These are phyloP conservation scores for Bipolaris cookei DNA, from an alignment of 2,329 filamentous ascomycete genomes.

Conservation along the genomic window DNA sequence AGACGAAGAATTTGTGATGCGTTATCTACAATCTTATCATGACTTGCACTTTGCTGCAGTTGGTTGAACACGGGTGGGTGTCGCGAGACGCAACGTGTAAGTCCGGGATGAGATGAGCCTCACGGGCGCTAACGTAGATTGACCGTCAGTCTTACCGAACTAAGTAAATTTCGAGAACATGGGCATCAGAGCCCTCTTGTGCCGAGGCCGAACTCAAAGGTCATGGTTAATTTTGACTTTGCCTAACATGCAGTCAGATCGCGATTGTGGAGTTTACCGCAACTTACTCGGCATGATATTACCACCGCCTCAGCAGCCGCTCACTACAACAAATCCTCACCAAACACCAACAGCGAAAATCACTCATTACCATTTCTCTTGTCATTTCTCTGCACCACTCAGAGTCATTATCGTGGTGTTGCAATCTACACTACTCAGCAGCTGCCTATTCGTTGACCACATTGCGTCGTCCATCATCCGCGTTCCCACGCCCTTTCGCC, in stretches of 20 bases:
- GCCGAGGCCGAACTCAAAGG: not conserved
- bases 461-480: slow-evolving; percentile 35
- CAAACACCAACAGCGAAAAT: not conserved
- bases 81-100: slow-evolving; percentile 40
- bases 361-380: slow-evolving; percentile 32
- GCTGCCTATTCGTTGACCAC: slow-evolving; percentile 34
- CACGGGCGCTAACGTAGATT: slow-evolving; percentile 37
- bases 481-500: slow-evolving; percentile 30
- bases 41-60: slow-evolving; percentile 7
- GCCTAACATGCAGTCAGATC: not conserved
- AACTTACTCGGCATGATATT: not conserved
- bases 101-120: slow-evolving; percentile 31
- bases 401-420: slow-evolving; percentile 42
- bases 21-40: slow-evolving; percentile 18
- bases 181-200: not conserved
- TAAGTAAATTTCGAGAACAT: slow-evolving; percentile 11
- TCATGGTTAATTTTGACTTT: not conserved
- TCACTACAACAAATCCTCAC: not conserved
- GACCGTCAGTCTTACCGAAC: slow-evolving; percentile 16
- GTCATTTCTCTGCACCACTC: slow-evolving; percentile 40
- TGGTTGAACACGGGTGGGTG: not conserved
- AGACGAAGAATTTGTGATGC: not conserved
- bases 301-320: not conserved
- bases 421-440: slow-evolving; percentile 40
- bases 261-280: not conserved